These are phyloP conservation scores for Metarhizium humberi DNA, from an alignment of 2,329 filamentous ascomycete genomes.

Conservation along the genomic window DNA sequence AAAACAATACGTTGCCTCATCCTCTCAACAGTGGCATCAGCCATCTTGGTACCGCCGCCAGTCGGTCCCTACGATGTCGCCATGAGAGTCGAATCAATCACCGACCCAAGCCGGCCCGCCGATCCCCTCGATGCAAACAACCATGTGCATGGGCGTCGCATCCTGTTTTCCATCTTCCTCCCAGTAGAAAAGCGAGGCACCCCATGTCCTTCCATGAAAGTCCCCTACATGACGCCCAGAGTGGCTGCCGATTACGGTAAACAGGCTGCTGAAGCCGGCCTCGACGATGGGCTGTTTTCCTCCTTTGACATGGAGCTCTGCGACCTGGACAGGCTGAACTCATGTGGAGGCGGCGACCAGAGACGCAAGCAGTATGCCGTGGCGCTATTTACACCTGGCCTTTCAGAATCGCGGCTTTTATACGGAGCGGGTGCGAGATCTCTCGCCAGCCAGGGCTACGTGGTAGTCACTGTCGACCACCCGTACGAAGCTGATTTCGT, in stretches of 20 bases:
- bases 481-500: slow-evolving; percentile 34
- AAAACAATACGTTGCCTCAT: slow-evolving; percentile 4
- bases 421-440: slow-evolving; percentile 34
- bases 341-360: neutral
- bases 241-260: slow-evolving; percentile 21
- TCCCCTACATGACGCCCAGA: slow-evolving; percentile 24
- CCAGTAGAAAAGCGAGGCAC: slow-evolving; percentile 14
- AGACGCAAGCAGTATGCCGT: slow-evolving; percentile 2
- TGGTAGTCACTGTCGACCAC: slow-evolving; percentile 39
- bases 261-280: slow-evolving; percentile 15
- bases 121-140: slow-evolving; percentile 24
- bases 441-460: slow-evolving; percentile 34
- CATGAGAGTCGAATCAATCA: slow-evolving; percentile 15
- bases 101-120: slow-evolving; percentile 17
- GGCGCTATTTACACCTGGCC: slow-evolving; percentile 35
- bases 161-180: slow-evolving; percentile 22
- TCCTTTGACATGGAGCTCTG: slow-evolving; percentile 18
- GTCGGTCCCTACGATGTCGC: slow-evolving; percentile 21
- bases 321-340: slow-evolving; percentile 1
- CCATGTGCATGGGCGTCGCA: slow-evolving; percentile 8
- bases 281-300: slow-evolving; percentile 21
- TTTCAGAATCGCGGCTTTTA: slow-evolving; percentile 30
- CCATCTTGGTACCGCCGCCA: slow-evolving; percentile 17
- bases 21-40: slow-evolving; percentile 10
- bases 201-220: slow-evolving; percentile 10